Base-by-base conservation (phyloP, 257 asterid species). In the Paulownia fortunei region DNA sequence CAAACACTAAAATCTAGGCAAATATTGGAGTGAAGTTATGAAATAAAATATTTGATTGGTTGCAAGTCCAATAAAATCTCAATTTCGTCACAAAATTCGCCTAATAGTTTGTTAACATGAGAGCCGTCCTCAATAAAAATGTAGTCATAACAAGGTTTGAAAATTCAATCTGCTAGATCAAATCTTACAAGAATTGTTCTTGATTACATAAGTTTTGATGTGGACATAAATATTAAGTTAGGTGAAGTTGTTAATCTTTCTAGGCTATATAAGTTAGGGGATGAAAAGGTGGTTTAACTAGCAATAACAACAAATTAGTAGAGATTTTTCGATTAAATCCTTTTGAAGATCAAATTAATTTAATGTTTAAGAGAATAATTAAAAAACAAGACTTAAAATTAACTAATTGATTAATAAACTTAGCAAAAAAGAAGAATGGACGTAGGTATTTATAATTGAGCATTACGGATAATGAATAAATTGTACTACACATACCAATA, bases 151-250 rank as follows among this genome's bases (percentile, higher is more conserved):
- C 19, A 66, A 34, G 5, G 37, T 39, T 39, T 39, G 36, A 66
- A 41, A 11, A 39, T 66, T 36, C 4, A 42, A 67, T 5, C 1
- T 15, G 51, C 4, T 64, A 24, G 32, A 37, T 27, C 73, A 67
- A 11, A 41, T 13, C 41, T 63, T 6, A 44, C 6, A 66, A 9
- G 39, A 23, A 9, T 9, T 46, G 16, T 30, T 44, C 16, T 42
- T 8, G 60, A 27, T 46, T 8, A 49, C 75, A 32, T 70, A 70
- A 70, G 10, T 70, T 51, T 4, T 70, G 63, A 51, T 51, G 49
- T 51, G 7, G 63, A 69, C 47, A 13, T 70, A n/a, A n/a, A 69
- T 24, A 21, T 41, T 10, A 36, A 18, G n/a, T 19, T 19, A 18
- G 54, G n/a, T 16, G 18, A 37, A 7, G 10, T 67, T 44, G 52